A percentile compares a stretch with the other conserved stretches of the same genome.
Conservation (phyloP, 148 eudicot species). For the Nepenthes gracilis region DNA sequence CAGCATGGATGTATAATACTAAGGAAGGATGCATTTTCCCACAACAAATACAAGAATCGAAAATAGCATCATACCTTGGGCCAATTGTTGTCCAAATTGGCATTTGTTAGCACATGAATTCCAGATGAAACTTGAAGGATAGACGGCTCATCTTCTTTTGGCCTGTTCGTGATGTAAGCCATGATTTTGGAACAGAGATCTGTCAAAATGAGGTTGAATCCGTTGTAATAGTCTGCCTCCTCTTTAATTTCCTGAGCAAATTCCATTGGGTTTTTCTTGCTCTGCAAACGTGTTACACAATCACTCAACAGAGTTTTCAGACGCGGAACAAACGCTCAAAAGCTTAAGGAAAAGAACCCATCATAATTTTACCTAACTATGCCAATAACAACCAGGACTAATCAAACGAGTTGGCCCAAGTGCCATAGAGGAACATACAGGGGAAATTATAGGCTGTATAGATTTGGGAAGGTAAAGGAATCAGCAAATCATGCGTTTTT, state of each 20-base stretch:
- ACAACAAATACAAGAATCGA: too few species aligned
- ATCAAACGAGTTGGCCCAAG: too few species aligned
- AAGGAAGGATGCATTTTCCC: too few species aligned
- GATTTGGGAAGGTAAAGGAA: too few species aligned
- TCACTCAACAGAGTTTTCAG: not conserved
- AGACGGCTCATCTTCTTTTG: constrained; percentile 27
- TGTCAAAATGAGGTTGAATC: constrained; percentile 61
- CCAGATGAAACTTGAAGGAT: constrained; percentile 50
- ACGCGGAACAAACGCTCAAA: not conserved
- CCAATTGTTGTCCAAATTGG: constrained; percentile 74
- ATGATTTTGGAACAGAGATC: constrained; percentile 51
- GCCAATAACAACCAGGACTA: too few species aligned
- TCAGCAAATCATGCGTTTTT: too few species aligned
- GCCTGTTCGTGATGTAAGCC: constrained; percentile 77
- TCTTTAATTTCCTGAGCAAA: constrained; percentile 49
- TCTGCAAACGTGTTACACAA: constrained; percentile 23
- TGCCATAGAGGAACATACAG: too few species aligned
- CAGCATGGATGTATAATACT: too few species aligned
- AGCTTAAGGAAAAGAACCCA: too few species aligned
- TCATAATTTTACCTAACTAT: too few species aligned
- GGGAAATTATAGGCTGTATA: too few species aligned
- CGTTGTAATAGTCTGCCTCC: constrained; percentile 56
- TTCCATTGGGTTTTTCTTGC: constrained; percentile 46
- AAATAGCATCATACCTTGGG: constrained; percentile 37
- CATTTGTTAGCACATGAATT: constrained; percentile 72